Percentiles rank a stretch among this genome's conserved stretches.
Evolutionary conservation across 495 filamentous ascomycete genomes (phyloP).

Genomic region (Darksidea phi): DNA sequence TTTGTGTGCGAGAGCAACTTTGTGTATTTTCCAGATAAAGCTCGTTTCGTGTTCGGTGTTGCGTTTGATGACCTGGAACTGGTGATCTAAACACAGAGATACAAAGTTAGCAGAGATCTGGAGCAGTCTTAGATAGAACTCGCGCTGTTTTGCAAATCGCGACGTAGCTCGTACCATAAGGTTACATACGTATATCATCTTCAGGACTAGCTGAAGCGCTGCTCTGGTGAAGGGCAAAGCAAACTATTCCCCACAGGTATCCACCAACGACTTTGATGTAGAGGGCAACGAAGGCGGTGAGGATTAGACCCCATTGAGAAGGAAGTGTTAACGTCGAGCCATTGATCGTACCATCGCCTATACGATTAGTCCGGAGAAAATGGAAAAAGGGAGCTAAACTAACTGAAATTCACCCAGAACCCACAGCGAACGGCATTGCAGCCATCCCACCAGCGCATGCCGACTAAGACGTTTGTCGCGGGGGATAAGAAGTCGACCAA

Average conservation of each 20-base stretch:
- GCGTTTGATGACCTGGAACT: slow-evolving; percentile 20
- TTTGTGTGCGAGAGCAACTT: slow-evolving; percentile 8
- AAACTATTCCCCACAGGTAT: slow-evolving; percentile 19
- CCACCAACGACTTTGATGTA: slow-evolving; percentile 18
- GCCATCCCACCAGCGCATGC: slow-evolving; percentile 4
- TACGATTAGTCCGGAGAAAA: not conserved
- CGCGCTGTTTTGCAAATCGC: no score
- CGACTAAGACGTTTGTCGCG: not conserved
- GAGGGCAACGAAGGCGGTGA: slow-evolving; percentile 14
- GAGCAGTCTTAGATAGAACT: no score
- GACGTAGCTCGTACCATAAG: no score
- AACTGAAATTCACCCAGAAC: slow-evolving; percentile 20
- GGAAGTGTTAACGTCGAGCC: slow-evolving; percentile 27
- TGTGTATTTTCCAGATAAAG: slow-evolving; percentile 4
- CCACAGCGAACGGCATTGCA: slow-evolving; percentile 16
- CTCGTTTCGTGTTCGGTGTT: slow-evolving; percentile 5
- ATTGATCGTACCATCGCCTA: slow-evolving; percentile 2
- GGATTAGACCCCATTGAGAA: slow-evolving; percentile 11
- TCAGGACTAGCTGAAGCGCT: not conserved
- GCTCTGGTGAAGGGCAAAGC: slow-evolving; percentile 18
- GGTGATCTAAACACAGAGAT: slow-evolving; percentile 1
- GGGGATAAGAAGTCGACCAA: no score
- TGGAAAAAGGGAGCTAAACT: not conserved
- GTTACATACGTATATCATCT: slow-evolving; percentile 11
- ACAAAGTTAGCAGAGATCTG: no score